Base-by-base conservation (phyloP, 1,139 yeast genomes). In the Blastobotrys aristatus region DNA sequence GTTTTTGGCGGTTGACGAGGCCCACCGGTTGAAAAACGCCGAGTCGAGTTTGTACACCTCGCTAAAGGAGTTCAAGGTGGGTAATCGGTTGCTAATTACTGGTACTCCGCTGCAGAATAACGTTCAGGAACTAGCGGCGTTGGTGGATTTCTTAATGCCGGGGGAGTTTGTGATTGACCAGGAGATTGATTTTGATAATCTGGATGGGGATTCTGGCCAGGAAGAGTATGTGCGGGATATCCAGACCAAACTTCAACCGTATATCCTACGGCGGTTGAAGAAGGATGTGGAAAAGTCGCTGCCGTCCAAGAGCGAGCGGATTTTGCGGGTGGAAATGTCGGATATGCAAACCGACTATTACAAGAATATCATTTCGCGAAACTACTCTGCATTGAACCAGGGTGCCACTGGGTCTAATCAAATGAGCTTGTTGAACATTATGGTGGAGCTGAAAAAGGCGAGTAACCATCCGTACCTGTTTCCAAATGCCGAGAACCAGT, bases 71-170 rank as follows among this genome's bases (percentile, higher is more conserved):
- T 89, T 94, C 68, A 84, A 81, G 58, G 94, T 85, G 14, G 76
- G 83, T 3, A 92, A 94, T 66, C 74, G 97, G 56, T 71, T 94
- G 51, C 75, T 94, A 53, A 94, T 94, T 57, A 94, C 99, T 3
- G 99, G 99, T 69, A 94, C 99, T 1, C 99, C 99, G 2, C 74
- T 92, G 55, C 99, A 92, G 65, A 94, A 94, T 63, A 94, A 92
- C 64, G 84, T 94, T 58, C 87, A 88, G 61, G 99, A 94, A 67
- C 75, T 94, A 56, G 96, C 96, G 1, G 97, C 99, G 0, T 75
- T 94, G 54, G 89, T 95, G 49, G 87, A 92, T 64, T 94, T 94
- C 65, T 74, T 94, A 62, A 89, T 89, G 96, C 98, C 98, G 1
- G 97, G 98, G 0, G 82, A 80, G 58, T 82, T 90, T 57, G 75